Conservation (phyloP, 2,329 filamentous ascomycete genomes). For the Fusarium keratoplasticum region DNA sequence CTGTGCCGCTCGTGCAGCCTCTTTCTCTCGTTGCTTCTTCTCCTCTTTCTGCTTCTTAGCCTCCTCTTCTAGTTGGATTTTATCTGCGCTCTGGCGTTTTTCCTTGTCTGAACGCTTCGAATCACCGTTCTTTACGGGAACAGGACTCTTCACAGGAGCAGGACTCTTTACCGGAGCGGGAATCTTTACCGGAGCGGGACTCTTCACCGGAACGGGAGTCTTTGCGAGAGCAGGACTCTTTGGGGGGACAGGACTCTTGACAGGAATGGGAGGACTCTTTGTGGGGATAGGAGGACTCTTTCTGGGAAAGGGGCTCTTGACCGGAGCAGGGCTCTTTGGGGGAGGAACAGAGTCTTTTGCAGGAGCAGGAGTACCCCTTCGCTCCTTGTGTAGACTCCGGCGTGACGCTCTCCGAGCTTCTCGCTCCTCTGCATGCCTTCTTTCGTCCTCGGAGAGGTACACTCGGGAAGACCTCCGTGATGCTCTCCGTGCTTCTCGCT, state of each 20-base stretch:
- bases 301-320: neutral
- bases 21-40: neutral
- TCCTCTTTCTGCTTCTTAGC: neutral
- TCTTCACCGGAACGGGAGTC: neutral
- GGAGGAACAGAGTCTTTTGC: neutral
- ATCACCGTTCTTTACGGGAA: neutral
- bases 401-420: neutral
- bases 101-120: neutral
- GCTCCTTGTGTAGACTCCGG: conserved; percentile 2
- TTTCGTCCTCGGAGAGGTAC: neutral
- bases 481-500: conserved; percentile 1
- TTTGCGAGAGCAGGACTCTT: neutral
- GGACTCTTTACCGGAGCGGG: neutral
- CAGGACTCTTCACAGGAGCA: neutral
- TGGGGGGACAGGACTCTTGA: neutral
- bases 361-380: neutral
- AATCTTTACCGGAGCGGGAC: neutral
- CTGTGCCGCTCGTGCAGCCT: neutral
- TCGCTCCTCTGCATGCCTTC: conserved; percentile 2
- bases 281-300: neutral
- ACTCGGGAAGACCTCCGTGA: neutral
- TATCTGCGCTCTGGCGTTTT: neutral
- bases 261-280: neutral
- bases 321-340: neutral
- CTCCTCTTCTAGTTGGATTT: conserved; percentile 1